Conservation (phyloP, 2,329 filamentous ascomycete genomes). For the Aspergillus viridinutans region DNA sequence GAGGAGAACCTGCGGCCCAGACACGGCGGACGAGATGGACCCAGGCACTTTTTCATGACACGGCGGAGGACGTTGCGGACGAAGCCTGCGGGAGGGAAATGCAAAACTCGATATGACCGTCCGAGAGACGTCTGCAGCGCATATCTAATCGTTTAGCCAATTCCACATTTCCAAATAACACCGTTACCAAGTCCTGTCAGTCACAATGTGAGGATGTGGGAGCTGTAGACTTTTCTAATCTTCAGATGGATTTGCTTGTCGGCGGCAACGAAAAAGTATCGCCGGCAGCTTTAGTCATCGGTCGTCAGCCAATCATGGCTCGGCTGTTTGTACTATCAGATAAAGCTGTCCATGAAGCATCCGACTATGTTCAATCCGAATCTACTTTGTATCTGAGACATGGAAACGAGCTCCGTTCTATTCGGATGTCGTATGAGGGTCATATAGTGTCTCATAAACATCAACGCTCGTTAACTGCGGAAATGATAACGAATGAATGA, state of each 20-base stretch:
- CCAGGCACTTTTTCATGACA: constrained; percentile 43
- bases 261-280: neutral
- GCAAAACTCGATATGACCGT: constrained; percentile 24
- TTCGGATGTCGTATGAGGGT: neutral
- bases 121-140: constrained; percentile 19
- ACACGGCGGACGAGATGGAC: constrained; percentile 32
- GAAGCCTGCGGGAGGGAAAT: constrained; percentile 23
- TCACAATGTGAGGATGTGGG: neutral
- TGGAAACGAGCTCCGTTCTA: neutral
- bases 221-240: neutral
- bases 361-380: neutral
- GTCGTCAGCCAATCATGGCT: neutral
- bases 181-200: neutral
- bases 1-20: constrained; percentile 26
- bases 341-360: neutral
- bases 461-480: neutral
- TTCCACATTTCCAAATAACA: constrained; percentile 6
- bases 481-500: constrained; percentile 12
- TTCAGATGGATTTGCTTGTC: neutral
- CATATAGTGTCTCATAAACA: neutral
- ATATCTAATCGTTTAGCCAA: constrained; percentile 23
- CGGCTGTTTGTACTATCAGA: neutral
- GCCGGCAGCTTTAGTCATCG: neutral
- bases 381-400: neutral
- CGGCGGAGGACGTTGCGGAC: constrained; percentile 23